phyloP scores from a whole-genome alignment of 2,329 filamentous ascomycete species.

The Fusarium nisikadoi region DNA sequence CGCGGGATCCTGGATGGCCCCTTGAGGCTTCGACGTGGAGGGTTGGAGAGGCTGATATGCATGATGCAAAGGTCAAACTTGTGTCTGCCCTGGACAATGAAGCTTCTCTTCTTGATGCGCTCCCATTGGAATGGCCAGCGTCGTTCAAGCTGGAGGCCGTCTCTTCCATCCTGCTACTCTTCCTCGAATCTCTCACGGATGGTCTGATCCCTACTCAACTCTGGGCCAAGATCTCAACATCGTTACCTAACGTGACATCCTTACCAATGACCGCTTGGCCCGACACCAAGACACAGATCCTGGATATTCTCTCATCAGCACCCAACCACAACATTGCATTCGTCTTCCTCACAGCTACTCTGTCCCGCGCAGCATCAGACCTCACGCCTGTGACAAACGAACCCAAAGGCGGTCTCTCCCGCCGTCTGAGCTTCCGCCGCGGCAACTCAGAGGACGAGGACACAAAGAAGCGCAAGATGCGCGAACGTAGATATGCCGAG shows the following conservation, averaged over 20 bases:
- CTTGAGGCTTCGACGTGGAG: slow-evolving; percentile 59
- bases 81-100: slow-evolving; percentile 81
- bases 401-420: slow-evolving; percentile 49
- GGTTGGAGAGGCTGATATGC: slow-evolving; percentile 35
- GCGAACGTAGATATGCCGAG: slow-evolving; percentile 71
- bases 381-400: slow-evolving; percentile 54
- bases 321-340: slow-evolving; percentile 90
- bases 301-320: slow-evolving; percentile 77
- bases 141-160: slow-evolving; percentile 79
- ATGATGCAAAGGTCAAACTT: slow-evolving; percentile 51
- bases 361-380: slow-evolving; percentile 65
- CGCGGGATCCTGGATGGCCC: slow-evolving; percentile 69
- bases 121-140: slow-evolving; percentile 71
- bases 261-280: slow-evolving; percentile 45
- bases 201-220: slow-evolving; percentile 78
- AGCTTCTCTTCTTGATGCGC: slow-evolving; percentile 66
- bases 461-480: slow-evolving; percentile 61
- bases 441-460: slow-evolving; percentile 45
- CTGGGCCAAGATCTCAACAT: slow-evolving; percentile 75
- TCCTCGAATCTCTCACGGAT: slow-evolving; percentile 79
- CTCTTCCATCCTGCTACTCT: slow-evolving; percentile 76
- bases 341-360: slow-evolving; percentile 84
- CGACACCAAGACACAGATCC: slow-evolving; percentile 63
- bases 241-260: slow-evolving; percentile 56
- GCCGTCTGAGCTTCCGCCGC: slow-evolving; percentile 60